A percentile compares a stretch with the other conserved stretches of the same genome.
Evolutionary conservation across 441 rosid genomes (phyloP).

Genomic region (Biscutella laevigata): DNA sequence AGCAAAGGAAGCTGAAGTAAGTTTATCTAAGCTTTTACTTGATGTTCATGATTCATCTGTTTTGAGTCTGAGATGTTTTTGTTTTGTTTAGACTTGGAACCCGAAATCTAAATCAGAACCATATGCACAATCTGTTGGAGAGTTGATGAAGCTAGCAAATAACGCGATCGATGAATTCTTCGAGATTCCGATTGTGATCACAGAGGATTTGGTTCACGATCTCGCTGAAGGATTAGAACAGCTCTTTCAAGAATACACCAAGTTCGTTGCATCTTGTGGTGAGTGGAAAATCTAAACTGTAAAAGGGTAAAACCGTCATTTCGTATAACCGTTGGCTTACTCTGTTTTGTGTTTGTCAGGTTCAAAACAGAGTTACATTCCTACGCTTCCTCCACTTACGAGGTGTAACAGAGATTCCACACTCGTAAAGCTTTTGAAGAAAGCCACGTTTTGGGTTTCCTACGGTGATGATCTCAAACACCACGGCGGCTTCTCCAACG

Average conservation of each 20-base stretch:
- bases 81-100: conserved; percentile 61
- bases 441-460: conserved; percentile 52
- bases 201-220: conserved; percentile 57
- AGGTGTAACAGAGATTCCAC: conserved; percentile 67
- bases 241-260: conserved; percentile 54
- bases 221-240: conserved; percentile 57
- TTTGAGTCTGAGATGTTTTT: not conserved
- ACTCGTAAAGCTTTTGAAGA: conserved; percentile 62
- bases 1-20: conserved; percentile 69
- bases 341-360: conserved; percentile 31
- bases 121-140: conserved; percentile 59
- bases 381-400: conserved; percentile 67
- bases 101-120: conserved; percentile 83
- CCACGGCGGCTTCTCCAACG: conserved; percentile 18
- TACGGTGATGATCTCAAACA: conserved; percentile 27
- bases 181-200: conserved; percentile 56
- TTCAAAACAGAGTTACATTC: conserved; percentile 66
- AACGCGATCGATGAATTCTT: conserved; percentile 68
- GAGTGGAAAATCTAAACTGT: too few relatives aligned
- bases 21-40: conserved; percentile 15
- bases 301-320: not conserved
- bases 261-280: conserved; percentile 76
- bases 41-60: not conserved
- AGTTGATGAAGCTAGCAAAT: conserved; percentile 48
- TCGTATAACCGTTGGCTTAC: not conserved